Evolutionary conservation across 768 basidiomycete genomes (phyloP).

Genomic region (Flagelloscypha sp.): DNA sequence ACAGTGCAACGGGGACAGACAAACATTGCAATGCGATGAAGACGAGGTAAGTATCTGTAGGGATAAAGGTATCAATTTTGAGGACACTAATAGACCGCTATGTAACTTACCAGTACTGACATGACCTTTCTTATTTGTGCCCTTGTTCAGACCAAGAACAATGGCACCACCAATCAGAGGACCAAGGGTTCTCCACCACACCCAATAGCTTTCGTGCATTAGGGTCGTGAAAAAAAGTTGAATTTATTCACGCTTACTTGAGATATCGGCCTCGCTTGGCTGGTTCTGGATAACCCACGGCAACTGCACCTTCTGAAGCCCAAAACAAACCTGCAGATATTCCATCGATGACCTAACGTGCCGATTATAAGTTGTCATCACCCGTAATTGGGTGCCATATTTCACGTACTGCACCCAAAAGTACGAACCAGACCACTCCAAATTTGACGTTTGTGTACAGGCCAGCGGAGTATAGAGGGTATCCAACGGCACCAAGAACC

Average conservation of each 20-base stretch:
- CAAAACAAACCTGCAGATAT: conserved; percentile 8
- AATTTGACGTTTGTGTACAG: conserved; percentile 9
- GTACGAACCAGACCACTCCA: conserved; percentile 4
- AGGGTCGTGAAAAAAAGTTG: too few species aligned
- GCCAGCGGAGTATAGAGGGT: conserved; percentile 7
- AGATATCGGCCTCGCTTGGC: not conserved
- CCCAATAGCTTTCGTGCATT: too few species aligned
- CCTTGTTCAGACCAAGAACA: not conserved
- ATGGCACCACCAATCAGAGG: not conserved
- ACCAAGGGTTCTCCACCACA: too few species aligned
- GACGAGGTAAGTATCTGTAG: too few species aligned
- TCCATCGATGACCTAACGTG: too few species aligned
- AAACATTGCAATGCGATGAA: not conserved
- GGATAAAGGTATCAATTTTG: too few species aligned
- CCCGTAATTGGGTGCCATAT: too few species aligned
- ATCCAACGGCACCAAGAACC: conserved; percentile 6
- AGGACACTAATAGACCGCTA: too few species aligned
- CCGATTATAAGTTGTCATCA: too few species aligned
- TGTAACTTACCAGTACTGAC: not conserved
- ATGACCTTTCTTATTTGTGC: not conserved
- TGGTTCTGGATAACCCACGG: conserved; percentile 8
- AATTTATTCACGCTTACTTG: not conserved
- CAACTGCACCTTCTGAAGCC: conserved; percentile 7
- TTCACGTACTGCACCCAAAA: conserved; percentile 5
- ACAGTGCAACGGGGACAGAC: not conserved